Percentiles rank a stretch among this genome's conserved stretches.
These are phyloP conservation scores for Heterotrichella gracilis DNA, from an alignment of 352 stramenopile species.

Conservation along the genomic window DNA sequence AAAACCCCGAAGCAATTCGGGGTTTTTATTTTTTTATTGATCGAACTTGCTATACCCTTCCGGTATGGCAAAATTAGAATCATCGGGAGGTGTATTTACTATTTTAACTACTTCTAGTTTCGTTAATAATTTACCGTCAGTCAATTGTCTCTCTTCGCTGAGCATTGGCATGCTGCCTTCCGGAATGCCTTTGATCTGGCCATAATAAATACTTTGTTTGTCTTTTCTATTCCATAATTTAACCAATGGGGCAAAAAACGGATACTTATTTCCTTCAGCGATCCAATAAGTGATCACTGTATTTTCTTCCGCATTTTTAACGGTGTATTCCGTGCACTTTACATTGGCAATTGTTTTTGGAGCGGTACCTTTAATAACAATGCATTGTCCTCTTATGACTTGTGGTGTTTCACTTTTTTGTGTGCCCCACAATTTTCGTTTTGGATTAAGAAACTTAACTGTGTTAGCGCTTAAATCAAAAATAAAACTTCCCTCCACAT, in stretches of 20 bases:
- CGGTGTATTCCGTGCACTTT: not conserved
- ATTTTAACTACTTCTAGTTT: constrained; percentile 9
- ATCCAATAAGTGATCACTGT: not conserved
- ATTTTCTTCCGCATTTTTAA: not conserved
- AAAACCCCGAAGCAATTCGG: too few species aligned
- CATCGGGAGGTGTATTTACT: not conserved
- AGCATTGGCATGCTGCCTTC: not conserved
- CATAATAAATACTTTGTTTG: constrained; percentile 5
- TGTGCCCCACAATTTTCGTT: not conserved
- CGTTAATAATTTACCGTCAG: not conserved
- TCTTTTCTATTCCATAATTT: not conserved
- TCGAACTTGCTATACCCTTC: not conserved
- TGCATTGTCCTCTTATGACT: not conserved
- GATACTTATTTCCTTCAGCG: not conserved
- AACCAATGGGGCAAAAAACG: not conserved
- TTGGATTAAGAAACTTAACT: not conserved
- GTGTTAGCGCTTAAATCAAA: not conserved
- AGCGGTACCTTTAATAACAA: not conserved
- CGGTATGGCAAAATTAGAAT: not conserved
- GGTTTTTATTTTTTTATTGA: not conserved
- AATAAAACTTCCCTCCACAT: not conserved
- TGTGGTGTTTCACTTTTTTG: not conserved
- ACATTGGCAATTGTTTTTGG: not conserved
- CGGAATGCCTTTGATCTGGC: not conserved
- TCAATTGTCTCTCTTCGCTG: not conserved